Conservation (phyloP, 495 filamentous ascomycete species). For the Cercophora sp. region DNA sequence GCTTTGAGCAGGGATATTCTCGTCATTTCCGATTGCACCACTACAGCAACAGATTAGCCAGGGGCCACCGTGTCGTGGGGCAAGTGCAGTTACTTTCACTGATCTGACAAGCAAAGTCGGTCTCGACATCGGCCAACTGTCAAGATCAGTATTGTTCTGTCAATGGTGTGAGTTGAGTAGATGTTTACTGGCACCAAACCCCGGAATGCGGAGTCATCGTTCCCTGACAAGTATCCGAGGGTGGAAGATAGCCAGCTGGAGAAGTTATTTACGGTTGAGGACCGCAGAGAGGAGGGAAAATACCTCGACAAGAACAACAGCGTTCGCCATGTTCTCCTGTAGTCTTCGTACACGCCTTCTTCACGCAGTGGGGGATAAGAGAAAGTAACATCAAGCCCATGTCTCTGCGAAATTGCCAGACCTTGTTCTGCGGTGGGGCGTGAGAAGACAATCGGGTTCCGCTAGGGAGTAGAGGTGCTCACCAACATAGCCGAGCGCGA, state of each 20-base stretch:
- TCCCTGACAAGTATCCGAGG: constrained; percentile 28
- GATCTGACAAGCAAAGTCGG: constrained; percentile 16
- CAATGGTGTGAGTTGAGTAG: background rate
- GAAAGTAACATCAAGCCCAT: constrained; percentile 10
- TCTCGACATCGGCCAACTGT: constrained; percentile 18
- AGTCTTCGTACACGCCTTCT: constrained; percentile 17
- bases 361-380: constrained; percentile 2
- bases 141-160: background rate
- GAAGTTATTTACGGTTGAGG: background rate
- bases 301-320: constrained; percentile 27
- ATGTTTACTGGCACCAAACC: constrained; percentile 19
- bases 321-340: constrained; percentile 25
- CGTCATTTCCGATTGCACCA: constrained; percentile 30
- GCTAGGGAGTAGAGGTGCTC: too few species aligned
- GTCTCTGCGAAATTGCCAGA: constrained; percentile 21
- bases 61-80: background rate
- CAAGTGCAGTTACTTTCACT: constrained; percentile 16
- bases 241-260: constrained; percentile 32
- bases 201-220: constrained; percentile 17
- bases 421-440: constrained; percentile 15
- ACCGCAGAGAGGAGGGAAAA: background rate
- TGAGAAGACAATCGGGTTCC: background rate
- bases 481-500: constrained; percentile 30
- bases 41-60: background rate
- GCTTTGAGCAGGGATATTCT: constrained; percentile 29